These are phyloP conservation scores for Metarhizium sp. DNA, from an alignment of 2,329 filamentous ascomycete species.

Conservation along the genomic window DNA sequence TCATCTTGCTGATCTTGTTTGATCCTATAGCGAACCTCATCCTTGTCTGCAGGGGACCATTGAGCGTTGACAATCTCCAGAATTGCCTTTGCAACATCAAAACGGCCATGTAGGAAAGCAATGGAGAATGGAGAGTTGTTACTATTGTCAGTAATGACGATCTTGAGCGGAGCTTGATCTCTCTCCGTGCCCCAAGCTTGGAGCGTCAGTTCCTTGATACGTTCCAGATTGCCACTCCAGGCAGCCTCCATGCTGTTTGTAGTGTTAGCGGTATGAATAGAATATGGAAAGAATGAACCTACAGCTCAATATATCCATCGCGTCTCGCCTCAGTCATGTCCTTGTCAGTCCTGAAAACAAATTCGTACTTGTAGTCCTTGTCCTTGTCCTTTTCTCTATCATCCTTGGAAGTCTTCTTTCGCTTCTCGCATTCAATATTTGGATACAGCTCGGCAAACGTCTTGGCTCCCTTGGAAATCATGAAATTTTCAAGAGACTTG, in stretches of 20 bases:
- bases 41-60: conserved; percentile 47
- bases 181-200: conserved; percentile 45
- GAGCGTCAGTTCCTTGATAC: conserved; percentile 56
- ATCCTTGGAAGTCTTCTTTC: conserved; percentile 2
- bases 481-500: conserved; percentile 40
- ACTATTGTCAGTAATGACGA: conserved; percentile 46
- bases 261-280: neutral
- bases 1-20: conserved; percentile 27
- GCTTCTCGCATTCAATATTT: conserved; percentile 24
- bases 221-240: conserved; percentile 59
- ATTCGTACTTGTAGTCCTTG: conserved; percentile 35
- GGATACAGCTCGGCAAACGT: conserved; percentile 57
- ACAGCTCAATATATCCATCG: conserved; percentile 54
- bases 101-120: conserved; percentile 56
- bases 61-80: conserved; percentile 64
- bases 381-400: conserved; percentile 3
- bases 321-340: conserved; percentile 46
- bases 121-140: conserved; percentile 55
- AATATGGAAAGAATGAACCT: conserved; percentile 21
- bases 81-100: conserved; percentile 53
- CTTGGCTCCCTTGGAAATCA: conserved; percentile 55
- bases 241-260: conserved; percentile 55
- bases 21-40: conserved; percentile 41
- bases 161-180: conserved; percentile 50
- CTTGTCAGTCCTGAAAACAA: conserved; percentile 42